Percentiles rank a stretch among this genome's conserved stretches.
Evolutionary conservation across 345 rosid genomes (phyloP).

Genomic region (Jatropha curcas): DNA sequence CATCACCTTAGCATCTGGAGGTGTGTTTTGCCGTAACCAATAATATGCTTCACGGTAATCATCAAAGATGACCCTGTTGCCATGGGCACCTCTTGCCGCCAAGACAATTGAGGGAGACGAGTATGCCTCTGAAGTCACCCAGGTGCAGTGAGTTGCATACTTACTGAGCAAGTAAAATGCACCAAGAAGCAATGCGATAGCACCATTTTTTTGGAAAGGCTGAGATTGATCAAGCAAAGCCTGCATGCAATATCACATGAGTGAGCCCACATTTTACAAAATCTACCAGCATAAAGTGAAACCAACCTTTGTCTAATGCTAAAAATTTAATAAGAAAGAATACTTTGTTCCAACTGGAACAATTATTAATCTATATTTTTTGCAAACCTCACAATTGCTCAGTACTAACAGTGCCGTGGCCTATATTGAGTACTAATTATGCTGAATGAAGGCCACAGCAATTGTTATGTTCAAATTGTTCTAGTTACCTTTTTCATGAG

Average conservation of each 20-base stretch:
- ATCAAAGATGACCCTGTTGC: slow-evolving; percentile 87
- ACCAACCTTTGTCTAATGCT: not conserved
- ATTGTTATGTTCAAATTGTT: not conserved
- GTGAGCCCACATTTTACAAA: not conserved
- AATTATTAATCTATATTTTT: not conserved
- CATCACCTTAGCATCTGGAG: slow-evolving; percentile 96
- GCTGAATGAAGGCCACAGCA: not conserved
- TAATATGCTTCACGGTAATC: slow-evolving; percentile 99
- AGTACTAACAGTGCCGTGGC: not conserved
- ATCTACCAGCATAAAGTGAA: not conserved
- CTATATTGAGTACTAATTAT: not conserved
- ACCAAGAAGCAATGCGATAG: slow-evolving; percentile 79
- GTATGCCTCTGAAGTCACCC: slow-evolving; percentile 99
- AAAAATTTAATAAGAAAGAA: not conserved
- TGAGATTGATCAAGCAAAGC: slow-evolving; percentile 87
- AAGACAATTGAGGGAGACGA: slow-evolving; percentile 97
- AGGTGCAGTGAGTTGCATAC: slow-evolving; percentile 90
- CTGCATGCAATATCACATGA: slow-evolving; percentile 42
- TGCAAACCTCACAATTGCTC: not conserved
- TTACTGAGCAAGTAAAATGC: slow-evolving; percentile 87
- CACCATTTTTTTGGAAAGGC: slow-evolving; percentile 91
- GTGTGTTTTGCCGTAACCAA: slow-evolving; percentile 98
- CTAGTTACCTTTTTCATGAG: not conserved
- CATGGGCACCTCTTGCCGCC: slow-evolving; percentile 99
- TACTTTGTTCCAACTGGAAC: not conserved